Conservation (phyloP, 208 protist genomes). For the Crithidia expoeki region DNA sequence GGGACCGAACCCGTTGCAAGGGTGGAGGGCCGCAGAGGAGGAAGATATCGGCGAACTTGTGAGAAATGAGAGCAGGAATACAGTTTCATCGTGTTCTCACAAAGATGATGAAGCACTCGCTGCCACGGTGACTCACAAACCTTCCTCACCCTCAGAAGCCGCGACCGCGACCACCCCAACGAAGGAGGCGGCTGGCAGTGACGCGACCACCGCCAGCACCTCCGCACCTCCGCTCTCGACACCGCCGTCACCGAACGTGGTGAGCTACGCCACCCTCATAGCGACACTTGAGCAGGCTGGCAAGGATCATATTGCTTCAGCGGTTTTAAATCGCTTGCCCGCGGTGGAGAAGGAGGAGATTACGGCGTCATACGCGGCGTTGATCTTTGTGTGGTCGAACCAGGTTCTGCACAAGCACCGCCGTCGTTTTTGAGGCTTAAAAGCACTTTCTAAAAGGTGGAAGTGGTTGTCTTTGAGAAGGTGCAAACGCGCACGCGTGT, state of each 20-base stretch:
- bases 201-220: too few species aligned
- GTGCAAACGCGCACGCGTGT: too few species aligned
- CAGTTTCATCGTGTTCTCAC: too few species aligned
- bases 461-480: too few species aligned
- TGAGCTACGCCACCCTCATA: slow-evolving; percentile 86
- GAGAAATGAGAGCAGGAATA: not conserved
- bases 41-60: too few species aligned
- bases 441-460: too few species aligned
- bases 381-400: slow-evolving; percentile 88
- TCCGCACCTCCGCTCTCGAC: slow-evolving; percentile 9
- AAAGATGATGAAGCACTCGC: too few species aligned
- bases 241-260: slow-evolving; percentile 66
- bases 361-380: slow-evolving; percentile 81
- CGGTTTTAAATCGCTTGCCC: slow-evolving; percentile 70
- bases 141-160: too few species aligned
- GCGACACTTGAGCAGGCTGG: slow-evolving; percentile 84
- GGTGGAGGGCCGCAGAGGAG: slow-evolving; percentile 18
- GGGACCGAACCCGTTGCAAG: slow-evolving; percentile 77
- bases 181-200: too few species aligned
- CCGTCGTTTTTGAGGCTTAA: slow-evolving; percentile 29
- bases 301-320: slow-evolving; percentile 56
- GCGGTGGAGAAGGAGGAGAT: slow-evolving; percentile 82
- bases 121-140: too few species aligned
- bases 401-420: slow-evolving; percentile 51
- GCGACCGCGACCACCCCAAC: too few species aligned